Evolutionary conservation across 2,329 filamentous ascomycete genomes (phyloP).

Genomic region (Paecilomyces dactylethromorphus): DNA sequence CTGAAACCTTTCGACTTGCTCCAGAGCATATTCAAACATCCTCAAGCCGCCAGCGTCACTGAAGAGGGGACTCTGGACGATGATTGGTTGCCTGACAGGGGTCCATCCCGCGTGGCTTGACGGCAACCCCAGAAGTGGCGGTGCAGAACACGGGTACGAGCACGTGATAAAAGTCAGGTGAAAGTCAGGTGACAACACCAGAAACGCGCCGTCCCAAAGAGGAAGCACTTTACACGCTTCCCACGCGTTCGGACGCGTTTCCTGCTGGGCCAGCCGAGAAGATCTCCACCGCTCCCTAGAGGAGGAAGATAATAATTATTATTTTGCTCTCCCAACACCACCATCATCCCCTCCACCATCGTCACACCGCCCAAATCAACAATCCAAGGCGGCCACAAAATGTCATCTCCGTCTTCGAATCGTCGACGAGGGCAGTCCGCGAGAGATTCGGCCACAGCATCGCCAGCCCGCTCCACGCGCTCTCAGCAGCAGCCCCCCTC

Average conservation of each 20-base stretch:
- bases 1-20: too few relatives aligned
- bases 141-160: neutral
- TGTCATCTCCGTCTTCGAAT: conserved; percentile 39
- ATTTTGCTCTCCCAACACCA: neutral
- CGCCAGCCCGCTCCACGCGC: conserved; percentile 26
- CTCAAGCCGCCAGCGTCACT: too few relatives aligned
- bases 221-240: conserved; percentile 18
- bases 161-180: neutral
- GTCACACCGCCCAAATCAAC: neutral
- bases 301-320: neutral
- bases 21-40: too few relatives aligned
- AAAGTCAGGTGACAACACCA: neutral
- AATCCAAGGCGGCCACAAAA: conserved; percentile 9
- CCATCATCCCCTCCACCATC: neutral
- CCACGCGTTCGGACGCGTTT: conserved; percentile 11
- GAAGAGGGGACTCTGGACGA: neutral
- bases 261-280: neutral
- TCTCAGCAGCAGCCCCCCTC: conserved; percentile 24
- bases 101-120: neutral
- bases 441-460: conserved; percentile 32
- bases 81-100: neutral
- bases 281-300: neutral
- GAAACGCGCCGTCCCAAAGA: conserved; percentile 6
- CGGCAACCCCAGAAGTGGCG: neutral
- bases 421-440: conserved; percentile 35